Evolutionary conservation across 495 filamentous ascomycete genomes (phyloP), one percentile per base, ranked within the genome.

Genomic region (Penicillium atrosanguineum): DNA sequence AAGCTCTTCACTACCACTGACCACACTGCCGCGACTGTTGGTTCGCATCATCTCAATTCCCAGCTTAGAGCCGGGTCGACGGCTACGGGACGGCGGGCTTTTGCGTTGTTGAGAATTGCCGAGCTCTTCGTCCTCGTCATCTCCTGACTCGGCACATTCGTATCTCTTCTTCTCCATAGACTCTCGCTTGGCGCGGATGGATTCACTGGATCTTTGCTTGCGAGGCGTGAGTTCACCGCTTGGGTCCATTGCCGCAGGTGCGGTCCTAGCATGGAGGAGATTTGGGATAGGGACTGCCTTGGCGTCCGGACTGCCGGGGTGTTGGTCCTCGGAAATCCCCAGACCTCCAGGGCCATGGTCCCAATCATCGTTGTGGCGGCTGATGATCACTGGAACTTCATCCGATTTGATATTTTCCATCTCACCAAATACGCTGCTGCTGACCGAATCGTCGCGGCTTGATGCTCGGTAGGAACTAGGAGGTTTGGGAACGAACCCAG

Each of bases 41-140:
- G 90, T 95, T 18, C 91, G 83, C 89, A 96, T 91, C 91, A 96
- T 96, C 70, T 96, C 91, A 36, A 87, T 89, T 2, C 89, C 89
- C 1, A 96, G 80, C 65, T 95, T 96, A 2, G 90, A 95, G 26
- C 79, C 86, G 28, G 77, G 76, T n/a, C 82, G 74, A 26, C 73
- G 69, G 9, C 65, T 63, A 21, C 75, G 77, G 28, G 64, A 53
- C 38, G 77, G 75, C 6, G 87, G 86, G 53, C 81, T 86, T 55
- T 78, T 79, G 20, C 84, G 79, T 7, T 79, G 72, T 28, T 78
- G 78, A 21, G 76, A 62, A 49, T 81, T 75, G 8, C 88, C 89
- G 11, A 95, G 81, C 61, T 95, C 91, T 46, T 96, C 91, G 46
- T 96, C 91, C 69, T 96, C 91, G 60, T 96, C 91, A 61, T 95